phyloP scores from a whole-genome alignment of 371 early-diverging fungal genomes.

The Basidiobolus meristosporus region DNA sequence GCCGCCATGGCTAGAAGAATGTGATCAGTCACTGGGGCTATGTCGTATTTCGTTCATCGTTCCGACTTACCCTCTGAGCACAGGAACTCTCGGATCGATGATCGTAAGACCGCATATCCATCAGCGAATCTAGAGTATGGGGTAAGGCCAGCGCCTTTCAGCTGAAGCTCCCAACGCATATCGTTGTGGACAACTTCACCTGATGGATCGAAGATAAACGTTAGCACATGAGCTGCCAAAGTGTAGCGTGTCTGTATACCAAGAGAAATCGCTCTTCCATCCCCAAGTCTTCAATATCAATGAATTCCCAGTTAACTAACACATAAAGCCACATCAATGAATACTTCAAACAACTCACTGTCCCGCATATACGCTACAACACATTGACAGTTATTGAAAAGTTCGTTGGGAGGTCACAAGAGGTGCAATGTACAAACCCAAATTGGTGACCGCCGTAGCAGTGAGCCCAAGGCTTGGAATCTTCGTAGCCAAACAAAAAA shows the following conservation, averaged over 20 bases:
- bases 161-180: slow-evolving; percentile 56
- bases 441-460: slow-evolving; percentile 85
- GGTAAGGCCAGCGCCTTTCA: slow-evolving; percentile 68
- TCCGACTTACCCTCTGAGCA: slow-evolving; percentile 50
- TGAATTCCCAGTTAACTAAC: neutral
- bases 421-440: slow-evolving; percentile 24
- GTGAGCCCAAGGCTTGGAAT: slow-evolving; percentile 60
- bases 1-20: slow-evolving; percentile 19
- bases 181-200: slow-evolving; percentile 15
- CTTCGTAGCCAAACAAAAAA: slow-evolving; percentile 9
- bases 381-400: neutral
- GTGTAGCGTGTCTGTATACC: slow-evolving; percentile 14
- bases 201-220: no score
- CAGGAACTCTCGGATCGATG: slow-evolving; percentile 69
- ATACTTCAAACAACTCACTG: no score
- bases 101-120: slow-evolving; percentile 67
- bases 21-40: no score
- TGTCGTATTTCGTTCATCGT: neutral
- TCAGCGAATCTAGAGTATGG: slow-evolving; percentile 78
- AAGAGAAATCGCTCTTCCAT: slow-evolving; percentile 71
- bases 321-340: neutral
- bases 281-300: slow-evolving; percentile 43
- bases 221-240: neutral
- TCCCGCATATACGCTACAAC: slow-evolving; percentile 23
- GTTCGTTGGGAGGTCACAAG: neutral